phyloP scores from a whole-genome alignment of 768 basidiomycete species.

The Tulasnella sp. region DNA sequence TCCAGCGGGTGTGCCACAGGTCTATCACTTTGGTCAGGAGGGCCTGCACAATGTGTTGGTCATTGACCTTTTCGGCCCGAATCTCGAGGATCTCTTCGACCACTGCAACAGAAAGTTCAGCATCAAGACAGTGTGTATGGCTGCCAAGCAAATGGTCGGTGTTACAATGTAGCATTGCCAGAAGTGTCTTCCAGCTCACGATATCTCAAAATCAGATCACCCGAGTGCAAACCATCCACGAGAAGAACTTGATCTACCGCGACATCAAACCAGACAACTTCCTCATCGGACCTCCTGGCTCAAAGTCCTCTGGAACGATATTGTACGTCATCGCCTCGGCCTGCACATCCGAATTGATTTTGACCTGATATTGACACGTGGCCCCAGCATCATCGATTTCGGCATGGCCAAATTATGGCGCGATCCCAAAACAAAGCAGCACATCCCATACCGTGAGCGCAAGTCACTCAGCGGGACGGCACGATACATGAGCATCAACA shows the following conservation, averaged over 20 bases:
- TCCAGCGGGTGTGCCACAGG: constrained; percentile 90
- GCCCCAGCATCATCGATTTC: constrained; percentile 63
- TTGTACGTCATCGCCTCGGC: constrained; percentile 33
- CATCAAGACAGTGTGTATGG: constrained; percentile 98
- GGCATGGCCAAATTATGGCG: constrained; percentile 99
- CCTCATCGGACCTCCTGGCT: constrained; percentile 86
- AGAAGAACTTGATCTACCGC: constrained; percentile 98
- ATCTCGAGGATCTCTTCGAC: constrained; percentile 94
- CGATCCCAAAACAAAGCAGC: constrained; percentile 98
- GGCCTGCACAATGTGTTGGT: constrained; percentile 82
- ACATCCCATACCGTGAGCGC: constrained; percentile 96
- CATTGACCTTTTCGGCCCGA: constrained; percentile 88
- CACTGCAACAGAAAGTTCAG: constrained; percentile 71
- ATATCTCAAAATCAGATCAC: no score
- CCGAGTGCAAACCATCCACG: constrained; percentile 95
- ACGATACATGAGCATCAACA: constrained; percentile 99
- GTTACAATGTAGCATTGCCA: no score
- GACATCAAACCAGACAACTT: constrained; percentile 99
- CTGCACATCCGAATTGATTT: neutral
- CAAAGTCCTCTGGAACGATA: constrained; percentile 67
- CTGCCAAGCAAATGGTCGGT: constrained; percentile 90
- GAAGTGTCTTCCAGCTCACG: neutral
- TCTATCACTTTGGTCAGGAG: constrained; percentile 98
- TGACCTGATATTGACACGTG: constrained; percentile 15
- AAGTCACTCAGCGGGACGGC: constrained; percentile 97